A percentile compares a stretch with the other conserved stretches of the same genome.
Conservation (phyloP, 176 grass and related monocot species). For the Rhynchospora breviuscula region DNA sequence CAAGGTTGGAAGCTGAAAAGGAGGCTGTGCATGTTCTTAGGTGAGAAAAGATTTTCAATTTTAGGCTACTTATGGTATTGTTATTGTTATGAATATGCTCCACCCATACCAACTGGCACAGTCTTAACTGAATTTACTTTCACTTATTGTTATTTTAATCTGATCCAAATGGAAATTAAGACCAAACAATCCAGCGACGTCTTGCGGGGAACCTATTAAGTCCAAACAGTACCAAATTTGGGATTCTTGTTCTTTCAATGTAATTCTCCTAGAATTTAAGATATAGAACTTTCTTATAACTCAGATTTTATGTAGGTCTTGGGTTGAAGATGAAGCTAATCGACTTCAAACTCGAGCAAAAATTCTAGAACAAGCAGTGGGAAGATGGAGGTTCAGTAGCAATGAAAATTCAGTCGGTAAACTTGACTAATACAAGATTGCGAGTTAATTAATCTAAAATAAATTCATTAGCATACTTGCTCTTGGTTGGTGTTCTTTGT, state of each 20-base stretch:
- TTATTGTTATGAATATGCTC: not conserved
- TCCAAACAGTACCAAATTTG: not conserved
- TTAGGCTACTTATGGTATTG: not conserved
- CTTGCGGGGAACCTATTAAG: not conserved
- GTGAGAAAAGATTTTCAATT: slow-evolving; percentile 30
- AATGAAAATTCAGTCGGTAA: slow-evolving; percentile 20
- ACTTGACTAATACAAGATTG: not conserved
- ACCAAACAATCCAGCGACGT: too few species aligned
- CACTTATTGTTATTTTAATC: not conserved
- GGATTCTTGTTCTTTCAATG: not conserved
- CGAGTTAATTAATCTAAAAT: not conserved
- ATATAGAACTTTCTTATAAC: not conserved
- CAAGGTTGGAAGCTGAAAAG: slow-evolving; percentile 69
- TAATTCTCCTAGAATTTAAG: not conserved
- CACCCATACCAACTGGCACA: not conserved
- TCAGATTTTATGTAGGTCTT: not conserved
- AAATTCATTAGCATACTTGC: not conserved
- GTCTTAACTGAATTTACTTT: not conserved
- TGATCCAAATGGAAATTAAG: not conserved
- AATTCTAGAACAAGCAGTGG: slow-evolving; percentile 9
- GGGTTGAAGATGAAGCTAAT: slow-evolving; percentile 23
- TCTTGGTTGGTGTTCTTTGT: not conserved
- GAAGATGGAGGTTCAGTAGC: slow-evolving; percentile 21
- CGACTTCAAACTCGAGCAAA: slow-evolving; percentile 18
- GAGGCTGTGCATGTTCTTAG: slow-evolving; percentile 82